Evolutionary conservation across 139 green algal species (phyloP), one percentile per base, ranked within the genome.

Genomic region (Chlorella vulgaris): DNA sequence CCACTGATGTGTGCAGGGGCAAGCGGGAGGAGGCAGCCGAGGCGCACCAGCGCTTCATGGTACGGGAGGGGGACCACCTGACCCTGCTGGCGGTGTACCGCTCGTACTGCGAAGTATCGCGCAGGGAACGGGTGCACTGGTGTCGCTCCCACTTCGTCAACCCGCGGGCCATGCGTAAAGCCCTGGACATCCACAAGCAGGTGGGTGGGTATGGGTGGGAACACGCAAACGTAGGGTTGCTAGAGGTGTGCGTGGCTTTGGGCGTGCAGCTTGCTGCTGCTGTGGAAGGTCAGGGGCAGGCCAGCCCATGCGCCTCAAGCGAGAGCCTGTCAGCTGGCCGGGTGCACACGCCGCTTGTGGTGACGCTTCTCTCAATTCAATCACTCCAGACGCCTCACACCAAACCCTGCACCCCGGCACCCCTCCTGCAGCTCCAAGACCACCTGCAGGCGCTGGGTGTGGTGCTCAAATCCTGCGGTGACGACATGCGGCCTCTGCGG

Each of bases 31-130:
- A 93, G 68, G 91, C 92, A 15, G 79, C 76, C 0, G 86, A 89
- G 35, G 91, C 89, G 0, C 85, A 88, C 8, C 62, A 82, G 40
- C 91, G 91, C 75, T 98, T 98, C 68, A 28, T 84, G 0, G 68
- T 62, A 10, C 69, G 78, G 0, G 78, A 91, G 26, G 95, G 95
- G 15, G 95, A 98, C 87, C 93, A 97, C 81, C 58, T 94, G 3
- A 96, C 93, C 8, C 74, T 94, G 76, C 89, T 97, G 38, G 75
- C 80, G 2, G 87, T 98, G 65, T 91, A 93, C 55, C 69, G 76
- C 28, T 80, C 80, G 0, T 98, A 86, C 77, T 50, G 69, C 28
- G 83, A 81, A 38, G 58, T 92, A 75, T 76, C 2, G n/a, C 18
- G 21, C 81, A 78, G 70, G 73, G 83, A 78, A 83, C 47, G 60